Percentiles rank a stretch among this genome's conserved stretches.
phyloP scores from a whole-genome alignment of 1,139 yeast genomes.

The Suhomyces guaymorum region DNA sequence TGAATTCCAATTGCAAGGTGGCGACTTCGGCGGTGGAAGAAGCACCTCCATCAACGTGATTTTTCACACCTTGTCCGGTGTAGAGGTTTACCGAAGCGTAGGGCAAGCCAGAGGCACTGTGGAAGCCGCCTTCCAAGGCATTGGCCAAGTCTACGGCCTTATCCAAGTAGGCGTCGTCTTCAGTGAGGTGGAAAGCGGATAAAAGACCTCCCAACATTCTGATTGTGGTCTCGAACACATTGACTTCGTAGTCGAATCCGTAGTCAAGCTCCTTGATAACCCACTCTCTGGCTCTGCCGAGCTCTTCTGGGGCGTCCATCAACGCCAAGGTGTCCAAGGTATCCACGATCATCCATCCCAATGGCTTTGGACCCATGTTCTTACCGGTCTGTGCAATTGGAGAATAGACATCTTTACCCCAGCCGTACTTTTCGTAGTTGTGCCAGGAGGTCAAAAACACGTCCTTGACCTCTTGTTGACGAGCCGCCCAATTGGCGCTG shows the following conservation, averaged over 20 bases:
- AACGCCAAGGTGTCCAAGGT: slow-evolving; percentile 79
- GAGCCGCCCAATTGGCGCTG: slow-evolving; percentile 35
- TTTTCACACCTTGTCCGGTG: slow-evolving; percentile 58
- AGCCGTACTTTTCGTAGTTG: slow-evolving; percentile 73
- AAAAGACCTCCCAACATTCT: slow-evolving; percentile 91
- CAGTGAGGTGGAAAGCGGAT: slow-evolving; percentile 74
- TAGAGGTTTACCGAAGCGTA: slow-evolving; percentile 74
- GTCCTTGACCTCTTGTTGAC: slow-evolving; percentile 56
- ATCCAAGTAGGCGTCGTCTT: slow-evolving; percentile 69
- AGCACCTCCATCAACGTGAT: slow-evolving; percentile 66
- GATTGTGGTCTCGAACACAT: slow-evolving; percentile 89
- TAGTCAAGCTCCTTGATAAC: slow-evolving; percentile 56
- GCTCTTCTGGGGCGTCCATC: slow-evolving; percentile 74
- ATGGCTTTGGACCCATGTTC: slow-evolving; percentile 79
- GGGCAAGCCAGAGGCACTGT: slow-evolving; percentile 67
- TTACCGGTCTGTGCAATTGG: slow-evolving; percentile 62
- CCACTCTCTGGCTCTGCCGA: slow-evolving; percentile 71
- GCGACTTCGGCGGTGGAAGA: slow-evolving; percentile 90
- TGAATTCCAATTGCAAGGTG: slow-evolving; percentile 85
- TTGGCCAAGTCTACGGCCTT: slow-evolving; percentile 77
- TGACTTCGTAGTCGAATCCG: slow-evolving; percentile 68
- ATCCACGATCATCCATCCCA: slow-evolving; percentile 96
- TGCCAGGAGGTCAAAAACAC: slow-evolving; percentile 80
- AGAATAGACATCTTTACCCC: slow-evolving; percentile 75
- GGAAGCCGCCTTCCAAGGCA: slow-evolving; percentile 66